phyloP scores from a whole-genome alignment of 2,329 filamentous ascomycete genomes.

The Xylaria sp. region DNA sequence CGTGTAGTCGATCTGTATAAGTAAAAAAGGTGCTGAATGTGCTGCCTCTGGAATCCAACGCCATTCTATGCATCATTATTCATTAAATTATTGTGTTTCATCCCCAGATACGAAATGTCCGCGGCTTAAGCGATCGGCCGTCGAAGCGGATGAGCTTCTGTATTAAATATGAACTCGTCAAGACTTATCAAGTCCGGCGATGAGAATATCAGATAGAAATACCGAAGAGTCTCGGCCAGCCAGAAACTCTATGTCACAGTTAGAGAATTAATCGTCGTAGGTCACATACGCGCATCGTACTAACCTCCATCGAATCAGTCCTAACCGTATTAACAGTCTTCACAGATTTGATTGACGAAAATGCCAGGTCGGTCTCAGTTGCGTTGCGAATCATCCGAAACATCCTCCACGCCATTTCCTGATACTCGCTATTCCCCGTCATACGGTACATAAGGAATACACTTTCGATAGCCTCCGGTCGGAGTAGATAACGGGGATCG shows the following conservation, averaged over 20 bases:
- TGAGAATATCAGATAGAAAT: conserved; percentile 43
- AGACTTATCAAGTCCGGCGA: conserved; percentile 61
- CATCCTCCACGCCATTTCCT: conserved; percentile 60
- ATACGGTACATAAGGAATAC: conserved; percentile 61
- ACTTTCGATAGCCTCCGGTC: conserved; percentile 59
- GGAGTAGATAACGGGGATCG: conserved; percentile 56
- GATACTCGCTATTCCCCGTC: conserved; percentile 53
- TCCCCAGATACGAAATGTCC: neutral
- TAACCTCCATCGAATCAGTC: conserved; percentile 38
- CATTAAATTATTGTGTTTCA: conserved; percentile 13
- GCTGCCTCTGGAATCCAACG: conserved; percentile 10
- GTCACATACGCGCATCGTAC: neutral
- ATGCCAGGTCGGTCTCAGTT: conserved; percentile 54
- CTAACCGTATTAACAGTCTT: conserved; percentile 53
- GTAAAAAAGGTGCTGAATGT: conserved; percentile 1
- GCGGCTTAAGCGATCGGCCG: conserved; percentile 14
- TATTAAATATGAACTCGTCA: conserved; percentile 63
- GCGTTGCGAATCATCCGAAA: conserved; percentile 52
- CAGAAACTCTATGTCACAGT: conserved; percentile 63
- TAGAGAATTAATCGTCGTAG: conserved; percentile 51
- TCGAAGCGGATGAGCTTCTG: conserved; percentile 47
- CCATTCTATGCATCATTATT: conserved; percentile 26
- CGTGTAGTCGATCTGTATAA: conserved; percentile 1
- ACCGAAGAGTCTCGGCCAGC: conserved; percentile 68
- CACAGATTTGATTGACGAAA: conserved; percentile 56